A percentile compares a stretch with the other conserved stretches of the same genome.
phyloP scores from a whole-genome alignment of 2,329 filamentous ascomycete genomes.

The Catunica adiposa region DNA sequence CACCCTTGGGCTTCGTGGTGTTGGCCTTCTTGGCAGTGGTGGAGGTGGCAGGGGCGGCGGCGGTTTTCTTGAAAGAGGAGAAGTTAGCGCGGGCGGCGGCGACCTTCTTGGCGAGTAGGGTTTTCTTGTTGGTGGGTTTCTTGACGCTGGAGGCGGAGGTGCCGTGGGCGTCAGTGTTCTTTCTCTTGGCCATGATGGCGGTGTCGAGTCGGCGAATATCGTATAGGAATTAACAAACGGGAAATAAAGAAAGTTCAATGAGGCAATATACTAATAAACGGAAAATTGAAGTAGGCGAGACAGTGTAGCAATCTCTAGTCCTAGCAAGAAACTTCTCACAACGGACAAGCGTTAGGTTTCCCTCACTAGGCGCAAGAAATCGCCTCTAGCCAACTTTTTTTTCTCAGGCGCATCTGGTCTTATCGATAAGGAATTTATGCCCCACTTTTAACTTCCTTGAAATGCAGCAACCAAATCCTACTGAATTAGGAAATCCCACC shows the following conservation, averaged over 20 bases:
- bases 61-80: neutral
- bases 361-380: neutral
- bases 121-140: no score
- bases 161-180: constrained; percentile 25
- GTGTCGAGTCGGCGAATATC: constrained; percentile 2
- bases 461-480: neutral
- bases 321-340: neutral
- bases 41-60: neutral
- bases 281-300: neutral
- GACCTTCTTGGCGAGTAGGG: no score
- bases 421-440: constrained; percentile 15
- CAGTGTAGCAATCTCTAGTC: neutral
- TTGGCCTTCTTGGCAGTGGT: neutral
- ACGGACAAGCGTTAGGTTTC: neutral
- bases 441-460: constrained; percentile 4
- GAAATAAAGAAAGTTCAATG: constrained; percentile 6
- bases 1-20: constrained; percentile 13
- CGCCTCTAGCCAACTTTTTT: constrained; percentile 3
- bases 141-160: no score
- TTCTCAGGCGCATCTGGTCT: neutral
- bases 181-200: constrained; percentile 31
- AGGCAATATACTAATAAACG: neutral
- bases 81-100: constrained; percentile 1
- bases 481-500: neutral
- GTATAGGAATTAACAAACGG: neutral